Percentiles rank a stretch among this genome's conserved stretches.
Evolutionary conservation across 352 stramenopile genomes (phyloP).

Genomic region (Globisporangium recalcitrans): DNA sequence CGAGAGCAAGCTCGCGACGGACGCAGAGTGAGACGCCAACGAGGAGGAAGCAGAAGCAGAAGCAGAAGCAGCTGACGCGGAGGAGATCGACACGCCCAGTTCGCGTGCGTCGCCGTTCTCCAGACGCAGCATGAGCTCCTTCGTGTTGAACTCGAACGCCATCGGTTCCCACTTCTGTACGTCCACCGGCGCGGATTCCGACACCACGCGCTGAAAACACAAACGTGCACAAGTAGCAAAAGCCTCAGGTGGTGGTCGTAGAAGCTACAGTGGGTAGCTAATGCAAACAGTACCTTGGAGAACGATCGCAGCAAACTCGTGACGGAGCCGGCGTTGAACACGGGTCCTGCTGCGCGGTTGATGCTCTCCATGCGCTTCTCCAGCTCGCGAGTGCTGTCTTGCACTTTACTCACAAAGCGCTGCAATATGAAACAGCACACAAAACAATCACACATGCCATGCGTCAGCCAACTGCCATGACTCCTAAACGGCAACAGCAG

Average conservation of each 20-base stretch:
- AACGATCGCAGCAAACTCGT: constrained; percentile 62
- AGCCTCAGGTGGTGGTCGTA: neutral
- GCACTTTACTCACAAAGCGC: constrained; percentile 54
- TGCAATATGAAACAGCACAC: constrained; percentile 11
- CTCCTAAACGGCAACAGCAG: no score
- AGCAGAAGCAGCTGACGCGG: neutral
- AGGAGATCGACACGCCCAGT: constrained; percentile 59
- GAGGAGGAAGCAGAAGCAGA: constrained; percentile 3
- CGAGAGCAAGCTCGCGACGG: constrained; percentile 9
- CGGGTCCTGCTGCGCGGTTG: constrained; percentile 37
- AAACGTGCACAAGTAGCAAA: neutral
- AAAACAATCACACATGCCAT: neutral
- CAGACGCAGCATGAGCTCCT: constrained; percentile 45
- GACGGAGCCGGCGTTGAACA: constrained; percentile 58
- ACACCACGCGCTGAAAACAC: constrained; percentile 28
- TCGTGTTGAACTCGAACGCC: constrained; percentile 48
- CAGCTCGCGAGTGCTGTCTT: constrained; percentile 52
- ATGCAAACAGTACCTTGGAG: constrained; percentile 42
- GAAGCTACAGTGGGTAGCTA: neutral
- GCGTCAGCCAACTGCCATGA: neutral
- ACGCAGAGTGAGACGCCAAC: neutral
- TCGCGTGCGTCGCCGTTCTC: constrained; percentile 47
- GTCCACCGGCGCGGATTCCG: constrained; percentile 20
- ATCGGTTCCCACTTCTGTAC: constrained; percentile 59
- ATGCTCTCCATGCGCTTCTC: constrained; percentile 60